These are phyloP conservation scores for Teunomyces gatunensis DNA, from an alignment of 805 yeast species.

Conservation along the genomic window DNA sequence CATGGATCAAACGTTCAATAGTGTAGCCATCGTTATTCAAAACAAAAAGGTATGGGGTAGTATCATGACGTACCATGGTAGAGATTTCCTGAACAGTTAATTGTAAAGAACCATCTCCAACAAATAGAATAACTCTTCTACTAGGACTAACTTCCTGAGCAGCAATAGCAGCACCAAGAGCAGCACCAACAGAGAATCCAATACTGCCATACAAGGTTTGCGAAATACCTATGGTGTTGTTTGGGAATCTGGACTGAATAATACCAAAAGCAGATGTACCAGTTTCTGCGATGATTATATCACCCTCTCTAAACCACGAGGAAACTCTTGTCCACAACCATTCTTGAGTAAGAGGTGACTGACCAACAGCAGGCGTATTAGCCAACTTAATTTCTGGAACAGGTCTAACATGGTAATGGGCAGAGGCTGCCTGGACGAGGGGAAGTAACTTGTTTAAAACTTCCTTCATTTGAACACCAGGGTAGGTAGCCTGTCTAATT, in stretches of 20 bases:
- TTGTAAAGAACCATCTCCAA: constrained; percentile 77
- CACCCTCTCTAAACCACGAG: constrained; percentile 63
- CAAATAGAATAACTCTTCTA: constrained; percentile 63
- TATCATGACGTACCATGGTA: constrained; percentile 64
- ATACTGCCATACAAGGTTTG: constrained; percentile 78
- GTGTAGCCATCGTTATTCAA: constrained; percentile 75
- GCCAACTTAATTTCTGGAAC: constrained; percentile 53
- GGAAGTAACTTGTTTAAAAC: constrained; percentile 32
- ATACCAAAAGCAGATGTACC: constrained; percentile 78
- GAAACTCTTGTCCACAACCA: constrained; percentile 68
- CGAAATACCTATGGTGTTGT: constrained; percentile 60
- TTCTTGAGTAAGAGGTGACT: constrained; percentile 48
- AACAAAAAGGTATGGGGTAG: constrained; percentile 66
- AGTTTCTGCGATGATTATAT: constrained; percentile 66
- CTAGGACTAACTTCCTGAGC: constrained; percentile 60
- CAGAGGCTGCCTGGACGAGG: constrained; percentile 34
- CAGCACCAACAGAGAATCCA: constrained; percentile 68
- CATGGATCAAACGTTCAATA: constrained; percentile 72
- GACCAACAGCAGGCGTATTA: constrained; percentile 40
- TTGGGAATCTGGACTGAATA: constrained; percentile 63
- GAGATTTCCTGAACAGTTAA: constrained; percentile 73
- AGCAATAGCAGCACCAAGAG: constrained; percentile 67
- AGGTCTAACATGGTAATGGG: constrained; percentile 38
- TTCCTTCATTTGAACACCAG: constrained; percentile 69
- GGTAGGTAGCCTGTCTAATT: constrained; percentile 66